Percentiles rank a stretch among this genome's conserved stretches.
Conservation (phyloP, 2,329 filamentous ascomycete genomes). For the Aureobasidium mangrovei region DNA sequence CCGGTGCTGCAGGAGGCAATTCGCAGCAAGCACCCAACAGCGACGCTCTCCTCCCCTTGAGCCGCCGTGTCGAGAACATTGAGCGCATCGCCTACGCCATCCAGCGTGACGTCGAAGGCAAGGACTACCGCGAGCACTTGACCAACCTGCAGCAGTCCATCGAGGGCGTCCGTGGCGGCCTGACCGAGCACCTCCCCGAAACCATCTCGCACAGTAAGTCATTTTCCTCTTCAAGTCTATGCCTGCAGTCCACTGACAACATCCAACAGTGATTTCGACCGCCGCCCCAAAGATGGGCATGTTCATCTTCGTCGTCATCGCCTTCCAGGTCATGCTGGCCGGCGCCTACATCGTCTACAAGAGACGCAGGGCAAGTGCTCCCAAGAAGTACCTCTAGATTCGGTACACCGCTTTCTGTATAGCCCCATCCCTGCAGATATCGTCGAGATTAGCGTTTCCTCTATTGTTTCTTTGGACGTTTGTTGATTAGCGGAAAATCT, state of each 20-base stretch:
- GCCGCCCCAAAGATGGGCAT: conserved; percentile 50
- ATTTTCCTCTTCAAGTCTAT: not conserved
- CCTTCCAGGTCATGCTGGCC: conserved; percentile 62
- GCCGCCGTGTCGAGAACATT: conserved; percentile 44
- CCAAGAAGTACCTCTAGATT: conserved; percentile 79
- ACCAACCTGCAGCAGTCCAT: conserved; percentile 46
- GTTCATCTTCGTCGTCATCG: conserved; percentile 63
- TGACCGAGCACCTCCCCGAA: conserved; percentile 44
- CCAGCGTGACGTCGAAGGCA: conserved; percentile 46
- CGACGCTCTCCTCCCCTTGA: conserved; percentile 16
- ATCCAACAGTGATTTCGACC: conserved; percentile 39
- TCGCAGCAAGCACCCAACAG: conserved; percentile 7
- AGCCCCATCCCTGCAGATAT: not conserved
- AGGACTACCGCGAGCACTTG: conserved; percentile 49
- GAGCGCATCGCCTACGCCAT: conserved; percentile 43
- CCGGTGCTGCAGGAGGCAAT: conserved; percentile 1
- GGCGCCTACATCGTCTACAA: conserved; percentile 70
- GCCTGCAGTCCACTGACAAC: not conserved
- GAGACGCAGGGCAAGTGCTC: conserved; percentile 60
- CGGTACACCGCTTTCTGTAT: not conserved
- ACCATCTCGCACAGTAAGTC: conserved; percentile 44
- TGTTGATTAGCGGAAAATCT: no score
- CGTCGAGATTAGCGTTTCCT: not conserved
- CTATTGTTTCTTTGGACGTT: not conserved
- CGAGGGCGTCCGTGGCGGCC: conserved; percentile 43